Conservation (phyloP, 805 yeast species). For the Nakazawaea holstii region DNA sequence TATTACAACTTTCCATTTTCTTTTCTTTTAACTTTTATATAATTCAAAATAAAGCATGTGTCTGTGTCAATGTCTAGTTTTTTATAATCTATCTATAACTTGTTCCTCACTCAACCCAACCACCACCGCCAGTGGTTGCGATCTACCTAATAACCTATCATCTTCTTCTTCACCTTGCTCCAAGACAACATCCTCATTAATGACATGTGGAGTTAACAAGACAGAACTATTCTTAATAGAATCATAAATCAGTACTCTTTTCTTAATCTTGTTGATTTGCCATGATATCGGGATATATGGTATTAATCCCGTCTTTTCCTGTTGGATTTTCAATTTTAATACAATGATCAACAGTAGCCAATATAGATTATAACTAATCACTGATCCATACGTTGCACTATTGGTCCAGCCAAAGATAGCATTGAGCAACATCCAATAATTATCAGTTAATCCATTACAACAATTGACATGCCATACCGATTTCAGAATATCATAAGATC, state of each 20-base stretch:
- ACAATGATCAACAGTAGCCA: slow-evolving; percentile 53
- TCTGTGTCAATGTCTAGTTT: too few species aligned
- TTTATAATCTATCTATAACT: neutral
- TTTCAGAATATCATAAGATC: slow-evolving; percentile 74
- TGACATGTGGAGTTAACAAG: neutral
- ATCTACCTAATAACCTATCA: neutral
- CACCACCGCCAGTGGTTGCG: neutral
- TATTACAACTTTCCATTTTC: neutral
- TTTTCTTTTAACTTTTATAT: neutral
- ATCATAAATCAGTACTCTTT: slow-evolving; percentile 23
- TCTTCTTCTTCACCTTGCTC: slow-evolving; percentile 3
- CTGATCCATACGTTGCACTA: slow-evolving; percentile 87
- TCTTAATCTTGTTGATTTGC: slow-evolving; percentile 52
- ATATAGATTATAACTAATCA: slow-evolving; percentile 61
- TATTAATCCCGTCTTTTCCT: slow-evolving; percentile 53
- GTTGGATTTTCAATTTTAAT: slow-evolving; percentile 36
- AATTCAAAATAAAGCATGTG: too few species aligned
- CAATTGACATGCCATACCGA: slow-evolving; percentile 95
- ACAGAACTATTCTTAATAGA: slow-evolving; percentile 2
- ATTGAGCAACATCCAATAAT: slow-evolving; percentile 86
- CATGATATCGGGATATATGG: slow-evolving; percentile 57
- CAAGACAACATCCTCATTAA: neutral
- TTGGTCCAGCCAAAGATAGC: slow-evolving; percentile 94
- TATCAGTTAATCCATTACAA: slow-evolving; percentile 90
- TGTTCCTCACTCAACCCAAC: neutral